Percentiles rank a stretch among this genome's conserved stretches.
Evolutionary conservation across 345 rosid species (phyloP).

Genomic region (Noccaea bulbosa): DNA sequence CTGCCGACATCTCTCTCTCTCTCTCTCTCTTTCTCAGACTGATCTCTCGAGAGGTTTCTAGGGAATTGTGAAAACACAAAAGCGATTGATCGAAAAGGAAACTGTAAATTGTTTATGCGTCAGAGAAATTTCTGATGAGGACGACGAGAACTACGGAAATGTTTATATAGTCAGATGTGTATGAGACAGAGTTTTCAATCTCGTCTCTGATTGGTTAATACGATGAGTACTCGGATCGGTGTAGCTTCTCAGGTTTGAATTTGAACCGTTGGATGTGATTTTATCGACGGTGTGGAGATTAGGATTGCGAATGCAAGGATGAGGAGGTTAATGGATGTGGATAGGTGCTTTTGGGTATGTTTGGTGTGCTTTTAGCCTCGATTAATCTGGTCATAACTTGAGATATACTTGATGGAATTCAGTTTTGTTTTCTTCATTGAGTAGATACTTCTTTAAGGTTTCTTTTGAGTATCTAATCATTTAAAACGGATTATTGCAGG

Average conservation of each 20-base stretch:
- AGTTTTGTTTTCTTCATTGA: constrained; percentile 26
- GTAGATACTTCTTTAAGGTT: constrained; percentile 57
- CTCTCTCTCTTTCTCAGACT: not conserved
- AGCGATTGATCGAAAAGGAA: not conserved
- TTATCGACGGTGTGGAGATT: constrained; percentile 52
- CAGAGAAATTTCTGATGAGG: constrained; percentile 33
- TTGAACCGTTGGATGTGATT: constrained; percentile 55
- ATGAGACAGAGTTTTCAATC: constrained; percentile 46
- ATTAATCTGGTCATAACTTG: constrained; percentile 46
- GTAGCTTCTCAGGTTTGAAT: constrained; percentile 54
- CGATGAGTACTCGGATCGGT: constrained; percentile 54
- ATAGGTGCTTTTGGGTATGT: constrained; percentile 38
- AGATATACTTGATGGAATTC: constrained; percentile 25
- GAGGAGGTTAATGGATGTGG: constrained; percentile 35
- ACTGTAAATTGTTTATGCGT: constrained; percentile 16
- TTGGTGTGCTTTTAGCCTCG: constrained; percentile 76
- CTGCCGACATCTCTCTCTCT: constrained; percentile 31
- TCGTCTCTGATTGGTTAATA: constrained; percentile 57
- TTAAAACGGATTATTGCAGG: not conserved
- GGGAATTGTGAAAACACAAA: not conserved
- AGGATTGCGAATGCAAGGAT: constrained; percentile 28
- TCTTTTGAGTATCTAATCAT: constrained; percentile 33
- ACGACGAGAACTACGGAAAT: constrained; percentile 38
- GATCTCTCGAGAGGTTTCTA: not conserved
- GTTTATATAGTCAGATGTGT: constrained; percentile 59